These are phyloP conservation scores for Globisporangium middletonii DNA, from an alignment of 352 stramenopile species.

Conservation along the genomic window DNA sequence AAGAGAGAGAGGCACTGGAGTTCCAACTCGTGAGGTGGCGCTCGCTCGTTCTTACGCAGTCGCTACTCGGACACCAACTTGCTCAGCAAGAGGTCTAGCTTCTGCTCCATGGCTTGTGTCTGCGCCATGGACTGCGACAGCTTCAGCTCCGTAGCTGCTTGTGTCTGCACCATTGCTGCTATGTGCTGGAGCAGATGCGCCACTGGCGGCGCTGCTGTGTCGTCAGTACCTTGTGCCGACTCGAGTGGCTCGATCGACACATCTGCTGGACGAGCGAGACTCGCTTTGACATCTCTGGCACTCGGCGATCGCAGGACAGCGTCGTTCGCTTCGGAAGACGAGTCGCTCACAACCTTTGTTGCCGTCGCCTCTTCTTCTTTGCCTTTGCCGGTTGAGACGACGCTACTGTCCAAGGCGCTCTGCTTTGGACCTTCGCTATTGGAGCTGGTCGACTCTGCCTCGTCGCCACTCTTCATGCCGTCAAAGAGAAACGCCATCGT, in stretches of 20 bases:
- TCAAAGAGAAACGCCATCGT: not conserved
- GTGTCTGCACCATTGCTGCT: conserved; percentile 6
- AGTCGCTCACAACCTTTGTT: too few relatives aligned
- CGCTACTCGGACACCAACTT: conserved; percentile 1
- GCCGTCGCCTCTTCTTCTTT: not conserved
- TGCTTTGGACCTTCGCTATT: not conserved
- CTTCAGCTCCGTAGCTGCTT: too few relatives aligned
- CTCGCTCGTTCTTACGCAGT: too few relatives aligned
- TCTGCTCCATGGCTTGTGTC: conserved; percentile 15
- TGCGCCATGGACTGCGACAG: conserved; percentile 3
- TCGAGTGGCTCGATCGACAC: too few relatives aligned
- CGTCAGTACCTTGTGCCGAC: not conserved
- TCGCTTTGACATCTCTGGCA: too few relatives aligned
- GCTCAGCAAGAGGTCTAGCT: conserved; percentile 21
- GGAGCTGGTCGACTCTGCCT: not conserved
- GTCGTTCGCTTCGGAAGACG: too few relatives aligned
- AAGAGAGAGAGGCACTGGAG: too few relatives aligned
- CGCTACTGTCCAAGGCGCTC: not conserved
- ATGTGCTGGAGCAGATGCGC: conserved; percentile 1
- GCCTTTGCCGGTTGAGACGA: not conserved
- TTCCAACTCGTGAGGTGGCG: too few relatives aligned
- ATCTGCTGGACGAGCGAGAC: too few relatives aligned
- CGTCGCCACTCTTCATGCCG: not conserved
- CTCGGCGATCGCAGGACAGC: too few relatives aligned
- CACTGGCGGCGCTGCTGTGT: not conserved